A percentile compares a stretch with the other conserved stretches of the same genome.
Evolutionary conservation across 306 rosid species (phyloP).

Genomic region (Cucurbita pepo): DNA sequence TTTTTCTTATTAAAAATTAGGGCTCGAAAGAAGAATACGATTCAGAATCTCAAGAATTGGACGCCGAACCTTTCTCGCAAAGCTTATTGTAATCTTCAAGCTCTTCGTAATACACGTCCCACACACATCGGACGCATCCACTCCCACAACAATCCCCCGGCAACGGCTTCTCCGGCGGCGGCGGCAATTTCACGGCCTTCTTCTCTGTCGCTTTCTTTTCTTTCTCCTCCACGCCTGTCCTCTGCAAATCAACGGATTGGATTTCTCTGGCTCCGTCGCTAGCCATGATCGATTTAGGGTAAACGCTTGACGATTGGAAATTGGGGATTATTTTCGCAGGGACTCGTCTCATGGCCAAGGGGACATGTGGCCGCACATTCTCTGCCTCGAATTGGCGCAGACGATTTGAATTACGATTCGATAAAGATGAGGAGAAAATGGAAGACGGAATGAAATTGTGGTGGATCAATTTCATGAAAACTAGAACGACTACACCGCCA

Average conservation of each 20-base stretch:
- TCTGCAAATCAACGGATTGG: background rate
- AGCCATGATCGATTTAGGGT: slow-evolving; percentile 12
- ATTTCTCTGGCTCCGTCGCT: slow-evolving; percentile 4
- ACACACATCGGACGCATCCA: slow-evolving; percentile 87
- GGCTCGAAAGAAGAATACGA: background rate
- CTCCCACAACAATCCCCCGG: slow-evolving; percentile 87
- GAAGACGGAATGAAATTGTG: background rate
- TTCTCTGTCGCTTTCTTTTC: background rate
- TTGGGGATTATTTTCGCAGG: background rate
- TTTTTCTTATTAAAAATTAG: background rate
- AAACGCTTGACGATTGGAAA: background rate
- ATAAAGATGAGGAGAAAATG: background rate
- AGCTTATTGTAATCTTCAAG: slow-evolving; percentile 59
- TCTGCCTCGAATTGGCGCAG: background rate
- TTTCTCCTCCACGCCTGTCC: background rate
- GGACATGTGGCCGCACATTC: slow-evolving; percentile 6
- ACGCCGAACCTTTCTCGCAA: slow-evolving; percentile 18
- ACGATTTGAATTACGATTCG: background rate
- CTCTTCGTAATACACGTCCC: slow-evolving; percentile 83
- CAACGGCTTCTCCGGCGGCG: slow-evolving; percentile 72
- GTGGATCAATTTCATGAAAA: background rate
- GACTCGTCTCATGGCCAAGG: slow-evolving; percentile 8
- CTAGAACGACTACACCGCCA: background rate
- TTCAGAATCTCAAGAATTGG: slow-evolving; percentile 2
- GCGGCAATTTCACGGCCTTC: slow-evolving; percentile 15